Percentiles rank a stretch among this genome's conserved stretches.
phyloP scores from a whole-genome alignment of 139 green algal genomes.

The Auxenochlorella pyrenoidosa region DNA sequence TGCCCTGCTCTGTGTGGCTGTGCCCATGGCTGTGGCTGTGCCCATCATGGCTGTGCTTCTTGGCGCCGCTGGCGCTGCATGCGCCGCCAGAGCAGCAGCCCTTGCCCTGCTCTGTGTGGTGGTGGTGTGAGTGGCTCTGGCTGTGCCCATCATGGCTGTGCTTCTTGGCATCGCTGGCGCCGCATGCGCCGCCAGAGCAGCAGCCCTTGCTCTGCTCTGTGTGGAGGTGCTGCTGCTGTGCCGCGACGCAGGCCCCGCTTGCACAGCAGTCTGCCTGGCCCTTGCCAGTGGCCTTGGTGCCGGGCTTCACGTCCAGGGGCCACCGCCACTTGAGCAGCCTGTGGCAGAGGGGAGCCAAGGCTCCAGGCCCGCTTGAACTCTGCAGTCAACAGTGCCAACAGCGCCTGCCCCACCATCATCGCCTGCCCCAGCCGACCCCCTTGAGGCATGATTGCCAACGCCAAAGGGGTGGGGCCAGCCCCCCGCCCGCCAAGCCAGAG shows the following conservation, averaged over 20 bases:
- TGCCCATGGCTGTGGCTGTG: background rate
- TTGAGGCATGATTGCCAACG: too few relatives aligned
- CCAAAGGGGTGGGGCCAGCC: too few relatives aligned
- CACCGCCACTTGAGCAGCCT: constrained; percentile 27
- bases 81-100: background rate
- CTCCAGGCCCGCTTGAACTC: too few relatives aligned
- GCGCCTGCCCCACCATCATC: too few relatives aligned
- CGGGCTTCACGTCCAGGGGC: background rate
- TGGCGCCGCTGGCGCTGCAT: background rate
- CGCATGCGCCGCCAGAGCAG: too few relatives aligned
- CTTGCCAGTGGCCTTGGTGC: background rate
- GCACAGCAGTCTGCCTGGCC: background rate
- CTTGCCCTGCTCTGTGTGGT: background rate
- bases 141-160: background rate
- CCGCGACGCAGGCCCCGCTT: background rate
- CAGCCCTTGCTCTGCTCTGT: background rate
- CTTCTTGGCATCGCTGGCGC: too few relatives aligned
- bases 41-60: background rate
- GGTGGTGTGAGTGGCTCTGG: background rate
- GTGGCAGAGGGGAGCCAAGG: background rate
- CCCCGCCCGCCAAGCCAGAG: background rate
- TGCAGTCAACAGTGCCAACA: too few relatives aligned
- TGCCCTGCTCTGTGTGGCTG: background rate
- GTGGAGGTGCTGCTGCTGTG: background rate
- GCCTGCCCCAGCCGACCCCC: too few relatives aligned